A percentile compares a stretch with the other conserved stretches of the same genome.
Evolutionary conservation across 176 grass and related monocot genomes (phyloP).

Genomic region (Triticum urartu): DNA sequence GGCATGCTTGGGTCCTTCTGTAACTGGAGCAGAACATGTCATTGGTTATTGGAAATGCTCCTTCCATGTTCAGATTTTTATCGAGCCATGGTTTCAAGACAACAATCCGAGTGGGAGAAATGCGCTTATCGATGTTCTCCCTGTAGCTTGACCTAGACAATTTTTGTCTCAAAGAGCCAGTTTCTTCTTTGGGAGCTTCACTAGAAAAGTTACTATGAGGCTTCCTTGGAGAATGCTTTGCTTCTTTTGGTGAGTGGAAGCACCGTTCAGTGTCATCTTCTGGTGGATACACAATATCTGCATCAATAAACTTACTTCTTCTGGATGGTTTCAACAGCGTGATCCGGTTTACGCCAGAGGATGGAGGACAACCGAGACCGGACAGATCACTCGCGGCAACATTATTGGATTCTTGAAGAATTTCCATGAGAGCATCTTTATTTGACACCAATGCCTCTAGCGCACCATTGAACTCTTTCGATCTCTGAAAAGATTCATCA

Average conservation of each 20-base stretch:
- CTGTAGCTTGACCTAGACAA: slow-evolving; percentile 36
- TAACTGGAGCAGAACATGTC: slow-evolving; percentile 32
- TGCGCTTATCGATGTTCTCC: slow-evolving; percentile 24
- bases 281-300: slow-evolving; percentile 1
- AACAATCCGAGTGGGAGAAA: slow-evolving; percentile 52
- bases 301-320: slow-evolving; percentile 28
- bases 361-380: slow-evolving; percentile 48
- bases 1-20: slow-evolving; percentile 28
- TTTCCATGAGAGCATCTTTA: slow-evolving; percentile 64
- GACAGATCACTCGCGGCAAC: slow-evolving; percentile 36
- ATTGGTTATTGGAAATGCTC: slow-evolving; percentile 27
- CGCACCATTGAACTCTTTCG: slow-evolving; percentile 54
- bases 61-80: slow-evolving; percentile 53
- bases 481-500: slow-evolving; percentile 45
- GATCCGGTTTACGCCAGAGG: slow-evolving; percentile 50
- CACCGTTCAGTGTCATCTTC: slow-evolving; percentile 11
- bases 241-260: slow-evolving; percentile 22
- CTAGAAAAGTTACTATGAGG: neutral
- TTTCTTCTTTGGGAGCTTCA: slow-evolving; percentile 7
- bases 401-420: slow-evolving; percentile 55
- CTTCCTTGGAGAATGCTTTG: slow-evolving; percentile 39
- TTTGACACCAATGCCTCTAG: slow-evolving; percentile 61
- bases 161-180: slow-evolving; percentile 36
- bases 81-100: slow-evolving; percentile 73
- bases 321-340: slow-evolving; percentile 62